Percentiles rank a stretch among this genome's conserved stretches.
These are phyloP conservation scores for Metschnikowia borealis DNA, from an alignment of 805 yeast genomes.

Conservation along the genomic window DNA sequence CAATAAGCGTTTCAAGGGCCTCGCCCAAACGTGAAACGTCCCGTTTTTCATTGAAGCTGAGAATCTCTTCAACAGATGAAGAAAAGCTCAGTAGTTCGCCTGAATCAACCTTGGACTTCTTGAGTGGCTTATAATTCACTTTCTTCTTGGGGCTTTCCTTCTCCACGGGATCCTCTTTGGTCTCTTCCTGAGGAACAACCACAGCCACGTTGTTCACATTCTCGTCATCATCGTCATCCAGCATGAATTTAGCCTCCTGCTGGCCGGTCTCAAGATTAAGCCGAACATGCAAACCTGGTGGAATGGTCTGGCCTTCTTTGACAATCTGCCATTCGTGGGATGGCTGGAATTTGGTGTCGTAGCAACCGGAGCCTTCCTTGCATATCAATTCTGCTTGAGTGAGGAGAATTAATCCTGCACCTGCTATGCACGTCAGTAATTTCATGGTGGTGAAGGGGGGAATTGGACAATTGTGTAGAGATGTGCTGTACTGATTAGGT, in stretches of 20 bases:
- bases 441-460: neutral
- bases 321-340: slow-evolving; percentile 65
- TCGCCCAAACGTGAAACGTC: slow-evolving; percentile 19
- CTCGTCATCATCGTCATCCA: slow-evolving; percentile 22
- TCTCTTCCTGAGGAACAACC: slow-evolving; percentile 1
- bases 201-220: slow-evolving; percentile 12
- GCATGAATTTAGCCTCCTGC: slow-evolving; percentile 64
- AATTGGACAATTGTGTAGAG: neutral
- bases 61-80: slow-evolving; percentile 13
- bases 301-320: slow-evolving; percentile 68
- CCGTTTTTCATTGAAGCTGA: slow-evolving; percentile 9
- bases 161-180: slow-evolving; percentile 2
- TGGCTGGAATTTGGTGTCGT: slow-evolving; percentile 62
- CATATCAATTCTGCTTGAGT: neutral
- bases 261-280: slow-evolving; percentile 68
- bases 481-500: neutral
- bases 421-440: neutral
- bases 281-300: slow-evolving; percentile 75
- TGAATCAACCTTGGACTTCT: slow-evolving; percentile 9
- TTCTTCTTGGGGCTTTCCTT: neutral
- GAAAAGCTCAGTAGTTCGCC: slow-evolving; percentile 17
- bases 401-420: neutral
- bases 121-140: neutral
- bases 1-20: slow-evolving; percentile 46
- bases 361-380: slow-evolving; percentile 48